Conservation (phyloP, 305 asterid species). For the Fraxinus floribunda region DNA sequence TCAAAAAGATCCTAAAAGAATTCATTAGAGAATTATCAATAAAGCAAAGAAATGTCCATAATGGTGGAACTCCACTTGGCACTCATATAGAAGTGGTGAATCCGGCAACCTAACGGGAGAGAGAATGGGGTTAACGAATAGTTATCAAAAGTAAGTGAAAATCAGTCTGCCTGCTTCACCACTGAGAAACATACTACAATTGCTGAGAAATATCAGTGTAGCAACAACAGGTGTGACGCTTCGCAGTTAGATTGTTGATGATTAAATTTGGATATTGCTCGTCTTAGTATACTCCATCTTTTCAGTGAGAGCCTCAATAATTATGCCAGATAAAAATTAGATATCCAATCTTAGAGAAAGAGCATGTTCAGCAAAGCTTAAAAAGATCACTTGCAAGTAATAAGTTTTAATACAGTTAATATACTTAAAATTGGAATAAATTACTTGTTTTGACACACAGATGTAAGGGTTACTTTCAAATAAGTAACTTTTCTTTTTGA, state of each 20-base stretch:
- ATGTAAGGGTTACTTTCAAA: not conserved
- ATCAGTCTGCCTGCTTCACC: not conserved
- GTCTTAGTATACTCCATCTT: not conserved
- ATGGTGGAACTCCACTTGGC: not conserved
- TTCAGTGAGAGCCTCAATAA: not conserved
- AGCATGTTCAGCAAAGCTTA: not conserved
- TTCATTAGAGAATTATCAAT: not conserved
- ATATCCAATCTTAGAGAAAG: not conserved
- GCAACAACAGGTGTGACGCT: not conserved
- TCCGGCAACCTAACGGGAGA: not conserved
- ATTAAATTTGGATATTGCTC: not conserved
- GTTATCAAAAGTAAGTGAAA: not conserved
- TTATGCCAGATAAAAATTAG: not conserved
- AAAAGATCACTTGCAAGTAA: not conserved
- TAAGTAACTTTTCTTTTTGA: not conserved
- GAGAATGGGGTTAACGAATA: not conserved
- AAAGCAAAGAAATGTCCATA: not conserved
- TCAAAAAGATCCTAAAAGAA: not conserved
- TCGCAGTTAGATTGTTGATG: not conserved
- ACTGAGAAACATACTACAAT: not conserved
- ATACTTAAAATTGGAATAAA: not conserved
- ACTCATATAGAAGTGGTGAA: not conserved
- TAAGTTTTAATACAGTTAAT: not conserved
- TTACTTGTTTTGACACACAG: not conserved
- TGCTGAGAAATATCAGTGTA: not conserved